Conservation (phyloP, 1,284 basidiomycete species). For the Grifola frondosa region DNA sequence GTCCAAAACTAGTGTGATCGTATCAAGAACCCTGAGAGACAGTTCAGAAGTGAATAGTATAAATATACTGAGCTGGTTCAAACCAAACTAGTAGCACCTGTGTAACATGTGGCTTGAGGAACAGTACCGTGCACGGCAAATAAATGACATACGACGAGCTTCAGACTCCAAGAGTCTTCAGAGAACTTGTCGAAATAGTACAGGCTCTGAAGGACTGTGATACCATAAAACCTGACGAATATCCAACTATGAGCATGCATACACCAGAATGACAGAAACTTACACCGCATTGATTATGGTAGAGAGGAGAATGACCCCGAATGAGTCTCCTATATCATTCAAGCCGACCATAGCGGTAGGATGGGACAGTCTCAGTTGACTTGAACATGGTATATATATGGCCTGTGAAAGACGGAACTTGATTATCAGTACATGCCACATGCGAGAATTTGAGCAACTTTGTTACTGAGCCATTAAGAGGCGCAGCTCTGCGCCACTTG, state of each 20-base stretch:
- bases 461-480: too few species aligned
- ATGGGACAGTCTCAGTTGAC: too few species aligned
- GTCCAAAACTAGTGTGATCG: constrained; percentile 5
- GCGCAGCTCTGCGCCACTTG: too few species aligned
- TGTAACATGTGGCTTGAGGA: background rate
- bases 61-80: too few species aligned
- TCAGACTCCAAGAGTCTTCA: constrained; percentile 9
- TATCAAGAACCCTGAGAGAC: constrained; percentile 9
- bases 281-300: constrained; percentile 14
- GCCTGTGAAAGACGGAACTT: too few species aligned
- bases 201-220: constrained; percentile 11
- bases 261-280: background rate
- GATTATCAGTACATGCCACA: too few species aligned
- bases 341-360: too few species aligned
- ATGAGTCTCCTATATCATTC: constrained; percentile 18
- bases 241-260: background rate
- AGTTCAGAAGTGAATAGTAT: background rate
- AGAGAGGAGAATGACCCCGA: constrained; percentile 18
- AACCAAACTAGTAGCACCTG: constrained; percentile 13
- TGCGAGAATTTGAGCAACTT: too few species aligned
- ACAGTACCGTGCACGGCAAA: background rate
- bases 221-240: constrained; percentile 9
- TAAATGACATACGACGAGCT: constrained; percentile 2
- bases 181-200: constrained; percentile 17
- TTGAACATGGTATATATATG: too few species aligned